A percentile compares a stretch with the other conserved stretches of the same genome.
Conservation (phyloP, 495 filamentous ascomycete species). For the Xylaria scruposa region DNA sequence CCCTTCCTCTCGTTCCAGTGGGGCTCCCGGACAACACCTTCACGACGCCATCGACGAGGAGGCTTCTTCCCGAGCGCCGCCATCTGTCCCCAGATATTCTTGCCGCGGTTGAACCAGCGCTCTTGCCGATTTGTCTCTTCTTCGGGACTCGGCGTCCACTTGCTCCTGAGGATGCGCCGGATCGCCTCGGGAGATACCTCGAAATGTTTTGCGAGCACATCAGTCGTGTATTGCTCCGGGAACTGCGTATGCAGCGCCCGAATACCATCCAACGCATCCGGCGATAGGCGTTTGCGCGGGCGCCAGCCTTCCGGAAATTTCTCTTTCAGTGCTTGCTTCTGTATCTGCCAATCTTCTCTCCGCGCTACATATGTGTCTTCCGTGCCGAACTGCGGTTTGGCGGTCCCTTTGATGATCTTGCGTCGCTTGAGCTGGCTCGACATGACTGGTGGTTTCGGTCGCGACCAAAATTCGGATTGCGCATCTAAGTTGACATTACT, state of each 20-base stretch:
- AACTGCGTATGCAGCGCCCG: conserved; percentile 75
- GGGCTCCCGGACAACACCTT: conserved; percentile 64
- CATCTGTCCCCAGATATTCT: conserved; percentile 76
- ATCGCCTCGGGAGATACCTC: conserved; percentile 85
- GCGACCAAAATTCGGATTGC: conserved; percentile 8
- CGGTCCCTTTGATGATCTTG: conserved; percentile 32
- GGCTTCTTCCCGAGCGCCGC: conserved; percentile 72
- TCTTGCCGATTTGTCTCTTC: conserved; percentile 65
- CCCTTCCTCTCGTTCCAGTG: conserved; percentile 42
- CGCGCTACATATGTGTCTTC: background rate
- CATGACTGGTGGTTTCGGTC: conserved; percentile 12
- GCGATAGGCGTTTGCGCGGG: conserved; percentile 85
- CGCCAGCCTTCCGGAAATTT: conserved; percentile 84
- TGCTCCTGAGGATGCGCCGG: conserved; percentile 81
- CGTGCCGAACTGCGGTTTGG: background rate
- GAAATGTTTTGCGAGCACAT: conserved; percentile 78
- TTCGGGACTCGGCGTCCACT: conserved; percentile 74
- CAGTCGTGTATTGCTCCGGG: conserved; percentile 76
- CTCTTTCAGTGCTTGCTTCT: conserved; percentile 69
- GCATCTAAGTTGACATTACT: background rate
- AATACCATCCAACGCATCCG: conserved; percentile 88
- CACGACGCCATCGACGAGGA: conserved; percentile 68
- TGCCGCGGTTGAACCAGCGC: conserved; percentile 82
- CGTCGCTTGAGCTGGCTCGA: conserved; percentile 32
- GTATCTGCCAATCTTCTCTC: conserved; percentile 68